These are phyloP conservation scores for Allodekkera sacchari DNA, from an alignment of 805 yeast species.

Conservation along the genomic window DNA sequence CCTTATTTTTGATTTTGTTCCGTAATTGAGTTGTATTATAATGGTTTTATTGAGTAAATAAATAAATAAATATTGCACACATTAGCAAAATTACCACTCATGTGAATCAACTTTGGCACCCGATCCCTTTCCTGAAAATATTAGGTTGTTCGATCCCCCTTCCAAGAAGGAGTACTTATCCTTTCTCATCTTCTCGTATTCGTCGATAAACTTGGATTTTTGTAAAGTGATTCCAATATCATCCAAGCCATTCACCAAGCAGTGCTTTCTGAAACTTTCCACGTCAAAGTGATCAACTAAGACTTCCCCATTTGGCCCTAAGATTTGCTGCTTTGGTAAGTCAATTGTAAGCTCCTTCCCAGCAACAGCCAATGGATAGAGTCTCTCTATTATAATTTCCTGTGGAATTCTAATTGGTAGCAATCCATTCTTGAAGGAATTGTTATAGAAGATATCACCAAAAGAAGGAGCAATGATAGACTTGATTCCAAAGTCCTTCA, in stretches of 20 bases:
- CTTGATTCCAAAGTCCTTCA: conserved; percentile 94
- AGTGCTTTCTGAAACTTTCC: conserved; percentile 89
- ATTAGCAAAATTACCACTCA: conserved; percentile 48
- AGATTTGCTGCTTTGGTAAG: conserved; percentile 77
- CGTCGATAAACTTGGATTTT: conserved; percentile 67
- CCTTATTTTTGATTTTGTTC: not conserved
- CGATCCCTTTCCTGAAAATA: conserved; percentile 57
- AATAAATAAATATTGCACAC: not conserved
- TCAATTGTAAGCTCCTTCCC: conserved; percentile 73
- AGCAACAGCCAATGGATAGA: conserved; percentile 71
- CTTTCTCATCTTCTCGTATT: conserved; percentile 72
- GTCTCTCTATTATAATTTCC: conserved; percentile 58
- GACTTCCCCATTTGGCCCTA: conserved; percentile 58
- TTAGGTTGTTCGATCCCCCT: conserved; percentile 61
- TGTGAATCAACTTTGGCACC: conserved; percentile 59
- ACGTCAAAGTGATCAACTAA: conserved; percentile 78
- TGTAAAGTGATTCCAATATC: conserved; percentile 94
- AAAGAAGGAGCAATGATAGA: conserved; percentile 96
- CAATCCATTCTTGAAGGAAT: conserved; percentile 93
- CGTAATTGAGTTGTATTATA: not conserved
- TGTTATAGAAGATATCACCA: conserved; percentile 96
- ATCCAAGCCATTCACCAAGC: conserved; percentile 89
- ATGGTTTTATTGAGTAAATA: not conserved
- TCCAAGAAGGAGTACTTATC: conserved; percentile 85
- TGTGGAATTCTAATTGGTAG: conserved; percentile 88